phyloP scores from a whole-genome alignment of 495 filamentous ascomycete genomes.

The Letharia lupina region DNA sequence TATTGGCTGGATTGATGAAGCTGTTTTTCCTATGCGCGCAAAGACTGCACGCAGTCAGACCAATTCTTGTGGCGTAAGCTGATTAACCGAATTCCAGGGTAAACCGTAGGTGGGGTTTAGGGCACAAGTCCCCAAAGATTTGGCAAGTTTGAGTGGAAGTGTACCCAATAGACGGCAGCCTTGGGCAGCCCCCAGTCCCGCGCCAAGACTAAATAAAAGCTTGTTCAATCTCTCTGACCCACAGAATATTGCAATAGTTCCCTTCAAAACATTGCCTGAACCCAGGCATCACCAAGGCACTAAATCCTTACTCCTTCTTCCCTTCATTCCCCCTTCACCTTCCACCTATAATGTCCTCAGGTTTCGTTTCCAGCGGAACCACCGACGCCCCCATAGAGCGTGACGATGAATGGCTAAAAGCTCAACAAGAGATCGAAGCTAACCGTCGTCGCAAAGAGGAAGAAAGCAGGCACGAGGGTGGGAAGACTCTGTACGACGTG shows the following conservation, averaged over 20 bases:
- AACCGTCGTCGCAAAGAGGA: slow-evolving; percentile 52
- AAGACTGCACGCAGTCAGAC: too few species aligned
- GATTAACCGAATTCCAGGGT: too few species aligned
- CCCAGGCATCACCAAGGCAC: slow-evolving; percentile 21
- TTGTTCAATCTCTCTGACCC: too few species aligned
- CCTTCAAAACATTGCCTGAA: too few species aligned
- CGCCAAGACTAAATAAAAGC: too few species aligned
- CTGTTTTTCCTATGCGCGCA: not conserved
- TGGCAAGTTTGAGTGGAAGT: too few species aligned
- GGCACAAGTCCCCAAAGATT: too few species aligned
- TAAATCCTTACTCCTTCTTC: not conserved
- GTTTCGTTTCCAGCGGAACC: slow-evolving; percentile 83
- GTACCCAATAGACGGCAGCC: too few species aligned
- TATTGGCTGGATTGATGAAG: not conserved
- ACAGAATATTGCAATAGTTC: too few species aligned
- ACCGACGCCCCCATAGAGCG: slow-evolving; percentile 53
- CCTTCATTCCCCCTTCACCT: not conserved
- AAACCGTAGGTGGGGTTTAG: too few species aligned
- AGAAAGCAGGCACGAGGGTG: slow-evolving; percentile 46
- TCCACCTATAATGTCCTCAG: slow-evolving; percentile 57
- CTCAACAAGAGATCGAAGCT: slow-evolving; percentile 69
- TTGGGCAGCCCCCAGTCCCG: too few species aligned
- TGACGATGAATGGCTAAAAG: slow-evolving; percentile 67
- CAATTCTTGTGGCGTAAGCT: too few species aligned
- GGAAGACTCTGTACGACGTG: slow-evolving; percentile 75